Base-by-base conservation (phyloP, 2,329 filamentous ascomycete genomes). In the Epichloe coenophiala region DNA sequence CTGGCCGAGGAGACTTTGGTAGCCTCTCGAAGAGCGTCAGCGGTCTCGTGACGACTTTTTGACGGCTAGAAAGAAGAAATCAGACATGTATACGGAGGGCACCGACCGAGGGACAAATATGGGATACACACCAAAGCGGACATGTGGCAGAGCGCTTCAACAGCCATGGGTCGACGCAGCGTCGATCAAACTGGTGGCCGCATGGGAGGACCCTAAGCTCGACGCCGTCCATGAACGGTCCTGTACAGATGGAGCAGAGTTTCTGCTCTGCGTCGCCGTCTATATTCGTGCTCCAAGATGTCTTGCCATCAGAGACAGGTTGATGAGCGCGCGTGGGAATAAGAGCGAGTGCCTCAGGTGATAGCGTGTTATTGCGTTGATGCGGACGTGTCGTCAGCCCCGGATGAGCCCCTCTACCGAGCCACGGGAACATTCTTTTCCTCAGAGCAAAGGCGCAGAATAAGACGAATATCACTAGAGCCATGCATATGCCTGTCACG, bases 131-230 rank as follows among this genome's bases (percentile, higher is more conserved):
- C 51, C 47, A 52, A 1, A 52, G 39, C 5, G 51, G 51, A 44
- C 51, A 52, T 13, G 51, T 50, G 4, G 47, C 43, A 19, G 51
- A 46, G 27, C 35, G 47, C 21, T 23, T 44, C 21, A 44, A 27
- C 2, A 50, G 35, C 51, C 51, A 50, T 11, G 51, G 47, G 13
- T 52, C 51, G 39, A 50, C 31, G 44, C 51, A 52, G 35, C 21
- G 12, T 31, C 35, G 37, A 27, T 52, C 47, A 23, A 50, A 50
- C 21, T 36, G 43, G 39, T 52, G 51, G 3, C 51, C 51, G 9
- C 51, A 52, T 12, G 47, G 39, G 3, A 52, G 39, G 17, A 37
- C 36, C 12, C 51, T 42, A 15, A 52, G n/a, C 23, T 52, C 37
- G 6, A 17, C 33, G 9, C 51, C 43, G 2, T 52, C 43, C 12